These are phyloP conservation scores for Massospora cicadina DNA, from an alignment of 371 early-diverging fungal species.

Conservation along the genomic window DNA sequence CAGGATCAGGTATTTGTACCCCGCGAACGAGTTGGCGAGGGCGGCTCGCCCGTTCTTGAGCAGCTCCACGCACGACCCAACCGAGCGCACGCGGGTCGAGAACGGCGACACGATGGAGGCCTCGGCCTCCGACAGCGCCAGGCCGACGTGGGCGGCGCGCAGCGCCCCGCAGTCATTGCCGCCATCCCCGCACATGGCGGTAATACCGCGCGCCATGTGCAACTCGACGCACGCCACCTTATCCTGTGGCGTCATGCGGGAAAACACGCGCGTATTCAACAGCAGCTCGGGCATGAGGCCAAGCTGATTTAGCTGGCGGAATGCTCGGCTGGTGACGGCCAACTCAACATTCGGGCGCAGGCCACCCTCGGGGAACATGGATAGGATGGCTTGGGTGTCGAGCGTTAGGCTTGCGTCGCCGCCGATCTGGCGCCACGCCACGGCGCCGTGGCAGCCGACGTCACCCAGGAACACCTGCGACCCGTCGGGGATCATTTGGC, in stretches of 20 bases:
- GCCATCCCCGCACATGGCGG: conserved; percentile 91
- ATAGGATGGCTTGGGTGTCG: conserved; percentile 20
- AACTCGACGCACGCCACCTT: conserved; percentile 49
- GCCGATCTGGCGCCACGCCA: conserved; percentile 21
- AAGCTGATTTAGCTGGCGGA: conserved; percentile 18
- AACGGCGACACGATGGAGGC: conserved; percentile 81
- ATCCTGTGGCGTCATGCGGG: conserved; percentile 57
- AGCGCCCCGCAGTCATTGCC: conserved; percentile 92
- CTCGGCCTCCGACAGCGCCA: conserved; percentile 75
- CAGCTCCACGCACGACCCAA: conserved; percentile 50
- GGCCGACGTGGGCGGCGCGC: conserved; percentile 82
- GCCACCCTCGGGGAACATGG: conserved; percentile 15
- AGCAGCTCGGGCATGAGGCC: conserved; percentile 30
- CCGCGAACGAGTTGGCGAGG: conserved; percentile 51
- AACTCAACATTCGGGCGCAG: conserved; percentile 25
- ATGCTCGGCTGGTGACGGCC: conserved; percentile 56
- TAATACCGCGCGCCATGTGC: conserved; percentile 53
- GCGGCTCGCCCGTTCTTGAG: conserved; percentile 54
- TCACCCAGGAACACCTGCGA: conserved; percentile 31
- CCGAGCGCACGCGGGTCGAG: conserved; percentile 40
- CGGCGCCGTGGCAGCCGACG: conserved; percentile 21
- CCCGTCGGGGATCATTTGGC: conserved; percentile 38
- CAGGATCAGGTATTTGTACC: conserved; percentile 49
- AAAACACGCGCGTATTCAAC: conserved; percentile 43
- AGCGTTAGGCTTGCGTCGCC: conserved; percentile 8